Evolutionary conservation across 805 yeast species (phyloP).

Genomic region (Hanseniaspora hatyaiensis): DNA sequence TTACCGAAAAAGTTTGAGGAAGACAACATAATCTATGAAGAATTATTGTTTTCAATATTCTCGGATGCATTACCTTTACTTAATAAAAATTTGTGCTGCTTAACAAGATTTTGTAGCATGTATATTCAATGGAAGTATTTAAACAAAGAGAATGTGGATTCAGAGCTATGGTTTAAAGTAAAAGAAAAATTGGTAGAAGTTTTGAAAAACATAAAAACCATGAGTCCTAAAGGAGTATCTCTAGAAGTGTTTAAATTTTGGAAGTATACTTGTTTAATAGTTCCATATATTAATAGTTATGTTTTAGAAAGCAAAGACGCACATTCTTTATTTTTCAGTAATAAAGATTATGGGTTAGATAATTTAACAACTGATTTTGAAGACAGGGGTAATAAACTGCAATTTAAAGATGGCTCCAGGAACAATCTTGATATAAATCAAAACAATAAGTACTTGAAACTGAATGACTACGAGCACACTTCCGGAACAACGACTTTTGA

Average conservation of each 20-base stretch:
- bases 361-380: too few species aligned
- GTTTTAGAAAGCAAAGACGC: neutral
- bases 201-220: neutral
- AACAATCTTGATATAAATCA: neutral
- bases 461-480: neutral
- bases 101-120: neutral
- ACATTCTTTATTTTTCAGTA: neutral
- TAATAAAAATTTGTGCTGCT: neutral
- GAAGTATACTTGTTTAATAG: conserved; percentile 2
- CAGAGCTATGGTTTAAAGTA: neutral
- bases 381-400: neutral
- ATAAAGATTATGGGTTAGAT: too few species aligned
- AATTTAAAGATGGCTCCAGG: neutral
- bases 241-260: conserved; percentile 9
- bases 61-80: neutral
- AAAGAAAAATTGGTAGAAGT: neutral
- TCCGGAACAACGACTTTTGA: neutral
- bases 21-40: neutral
- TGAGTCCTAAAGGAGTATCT: neutral
- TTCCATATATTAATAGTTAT: conserved; percentile 1
- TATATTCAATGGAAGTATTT: neutral
- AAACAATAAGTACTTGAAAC: neutral
- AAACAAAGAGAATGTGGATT: neutral
- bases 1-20: neutral
- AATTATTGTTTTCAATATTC: neutral